Evolutionary conservation across 1,139 yeast genomes (phyloP), one percentile per base, ranked within the genome.

Genomic region (Hanseniaspora sp.): DNA sequence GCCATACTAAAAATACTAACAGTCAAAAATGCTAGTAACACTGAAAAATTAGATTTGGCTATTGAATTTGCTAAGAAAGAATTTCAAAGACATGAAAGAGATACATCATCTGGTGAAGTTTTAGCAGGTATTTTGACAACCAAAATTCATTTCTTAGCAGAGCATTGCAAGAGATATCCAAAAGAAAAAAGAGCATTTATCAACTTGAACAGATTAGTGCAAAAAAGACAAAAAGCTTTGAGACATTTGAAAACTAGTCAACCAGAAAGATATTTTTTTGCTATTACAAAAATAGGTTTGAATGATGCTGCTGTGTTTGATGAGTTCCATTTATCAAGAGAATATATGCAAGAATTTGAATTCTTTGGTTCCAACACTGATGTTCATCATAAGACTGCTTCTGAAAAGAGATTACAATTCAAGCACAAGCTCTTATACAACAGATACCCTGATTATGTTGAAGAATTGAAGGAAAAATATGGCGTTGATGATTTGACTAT

Each of bases 101-200:
- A 92, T 66, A 86, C 96, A 0, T 96, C 95, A 0, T 86, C 95
- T 0, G 81, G 95, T 52, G 97, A 90, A 70, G 96, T 88, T 33
- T 96, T 90, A 68, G 96, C 97, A 1, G 97, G 96, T 1, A 77
- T 86, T 34, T 71, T 83, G 70, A 87, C 97, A 0, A 82, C 86
- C 55, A 79, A 79, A 63, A 86, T 92, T 60, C 87, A 84, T 60
- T 82, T 79, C 61, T 74, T 86, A 56, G 86, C 86, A 73, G 77
- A 78, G 47, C 96, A 90, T 65, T 76, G 86, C 56, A 81, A 81
- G 64, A 74, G 77, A 55, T 75, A 82, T 65, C 83, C 80, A 61
- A 85, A 87, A 66, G 97, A 92, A 69, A 74, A 78, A 62, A 74
- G 74, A 46, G 82, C 83, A 60, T 79, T 82, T 56, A 82, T 92